Base-by-base conservation (phyloP, 176 grass and related monocot genomes). In the Miscanthus lutarioriparius region DNA sequence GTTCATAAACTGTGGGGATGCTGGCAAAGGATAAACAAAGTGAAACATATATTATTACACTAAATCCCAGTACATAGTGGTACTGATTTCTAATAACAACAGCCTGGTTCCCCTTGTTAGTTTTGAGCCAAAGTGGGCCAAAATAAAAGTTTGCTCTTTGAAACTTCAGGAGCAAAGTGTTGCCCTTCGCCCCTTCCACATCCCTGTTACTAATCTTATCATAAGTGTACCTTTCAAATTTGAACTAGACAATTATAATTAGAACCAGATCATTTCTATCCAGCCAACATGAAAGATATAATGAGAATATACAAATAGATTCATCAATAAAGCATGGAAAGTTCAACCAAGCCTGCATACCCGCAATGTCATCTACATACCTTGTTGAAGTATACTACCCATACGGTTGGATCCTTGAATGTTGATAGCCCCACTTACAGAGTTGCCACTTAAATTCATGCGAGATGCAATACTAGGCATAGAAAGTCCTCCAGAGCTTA, bases 321-420 rank as follows among this genome's bases (percentile, higher is more conserved):
- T 64, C 72, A 64, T 39, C 53, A 72, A 82, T 40, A 65, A 66
- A 71, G 27, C 33, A 74, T 43, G 8, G 7, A 32, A 66, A 79
- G 25, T 67, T 25, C 3, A 83, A 63, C 37, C n/a, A 27, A 72
- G 4, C 48, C 10, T 27, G 23, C 23, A 44, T 61, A n/a, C 53
- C 49, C 11, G 2, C 3, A 35, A 81, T 10, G 17, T 26, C 35
- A 72, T 66, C 54, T 36, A 73, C 77, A 51, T 91, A 98, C 96
- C 96, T 90, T 93, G 96, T 80, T 86, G 92, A 81, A 91, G 87
- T 77, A 93, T 93, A 78, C 85, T 33, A 90, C 64, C 77, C 64
- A 98, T 76, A 36, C 93, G 75, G 74, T 90, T 94, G 69, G 91
- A 86, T 85, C 92, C 92, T 86, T 88, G 96, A 35, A 95, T 82